Base-by-base conservation (phyloP, 2,329 filamentous ascomycete genomes). In the Drechslerella coelobrocha region DNA sequence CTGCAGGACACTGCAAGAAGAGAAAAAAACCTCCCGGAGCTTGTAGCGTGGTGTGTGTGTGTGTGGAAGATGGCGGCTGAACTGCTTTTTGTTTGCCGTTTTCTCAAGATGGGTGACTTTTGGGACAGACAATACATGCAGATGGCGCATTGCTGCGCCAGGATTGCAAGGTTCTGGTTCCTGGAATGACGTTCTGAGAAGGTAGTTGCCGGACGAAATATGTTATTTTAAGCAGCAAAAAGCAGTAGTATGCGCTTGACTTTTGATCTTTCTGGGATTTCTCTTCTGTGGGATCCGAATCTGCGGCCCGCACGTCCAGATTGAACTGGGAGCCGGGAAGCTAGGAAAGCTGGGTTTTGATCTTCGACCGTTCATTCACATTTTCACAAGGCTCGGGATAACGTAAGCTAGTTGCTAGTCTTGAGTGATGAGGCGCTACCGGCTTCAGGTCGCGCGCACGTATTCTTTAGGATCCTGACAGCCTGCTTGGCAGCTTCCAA, bases 1-100 rank as follows among this genome's bases (percentile, higher is more conserved):
- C n/a, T n/a, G n/a, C n/a, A n/a, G n/a, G n/a, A n/a, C n/a, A n/a
- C n/a, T n/a, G n/a, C n/a, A n/a, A n/a, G n/a, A n/a, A n/a, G n/a
- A n/a, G n/a, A n/a, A n/a, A n/a, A n/a, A n/a, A n/a, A n/a, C n/a
- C n/a, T n/a, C n/a, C n/a, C n/a, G n/a, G n/a, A n/a, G n/a, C n/a
- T n/a, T n/a, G n/a, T n/a, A n/a, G n/a, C n/a, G n/a, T n/a, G n/a
- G n/a, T n/a, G n/a, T n/a, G n/a, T n/a, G n/a, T n/a, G n/a, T n/a
- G n/a, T n/a, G n/a, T n/a, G n/a, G n/a, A n/a, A n/a, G n/a, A 39
- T 39, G 62, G 62, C 48, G 62, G 62, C 62, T 68, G 62, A 61
- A 61, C n/a, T 60, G 10, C 29, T 2, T 37, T 54, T 27, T 45
- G 26, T 26, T 52, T 8, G 48, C 26, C 26, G 26, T 3, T 27